phyloP scores from a whole-genome alignment of 257 asterid genomes.

The Oldenlandia corymbosa region DNA sequence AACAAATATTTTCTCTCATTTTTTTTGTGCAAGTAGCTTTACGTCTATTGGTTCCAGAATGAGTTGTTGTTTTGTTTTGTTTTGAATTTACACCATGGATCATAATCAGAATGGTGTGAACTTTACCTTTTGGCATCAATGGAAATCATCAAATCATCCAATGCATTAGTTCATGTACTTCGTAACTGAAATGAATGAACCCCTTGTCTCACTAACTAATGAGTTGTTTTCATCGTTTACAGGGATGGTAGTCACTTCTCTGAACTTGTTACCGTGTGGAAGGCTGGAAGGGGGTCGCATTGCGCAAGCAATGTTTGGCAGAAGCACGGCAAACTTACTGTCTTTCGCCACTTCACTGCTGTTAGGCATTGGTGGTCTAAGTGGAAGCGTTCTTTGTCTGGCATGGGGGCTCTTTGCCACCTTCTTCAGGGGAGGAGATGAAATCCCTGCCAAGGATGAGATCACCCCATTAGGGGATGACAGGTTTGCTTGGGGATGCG shows the following conservation, averaged over 20 bases:
- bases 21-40: not conserved
- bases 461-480: constrained; percentile 76
- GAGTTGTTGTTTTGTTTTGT: not conserved
- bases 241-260: constrained; percentile 93
- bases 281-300: constrained; percentile 91
- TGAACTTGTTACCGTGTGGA: constrained; percentile 84
- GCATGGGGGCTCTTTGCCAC: constrained; percentile 90
- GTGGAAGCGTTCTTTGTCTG: constrained; percentile 76
- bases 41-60: not conserved
- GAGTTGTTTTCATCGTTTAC: constrained; percentile 11
- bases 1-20: too few relatives aligned
- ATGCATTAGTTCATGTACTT: not conserved
- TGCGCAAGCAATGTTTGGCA: constrained; percentile 80
- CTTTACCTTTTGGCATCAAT: not conserved
- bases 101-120: too few relatives aligned
- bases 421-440: constrained; percentile 88
- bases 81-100: too few relatives aligned
- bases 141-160: not conserved
- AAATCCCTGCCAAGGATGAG: constrained; percentile 83
- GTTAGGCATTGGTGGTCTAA: constrained; percentile 78
- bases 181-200: not conserved
- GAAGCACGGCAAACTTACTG: constrained; percentile 51
- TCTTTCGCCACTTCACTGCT: constrained; percentile 62
- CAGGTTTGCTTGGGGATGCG: constrained; percentile 75
- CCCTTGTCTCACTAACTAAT: not conserved